Percentiles rank a stretch among this genome's conserved stretches.
These are phyloP conservation scores for Selaginella tamariscina DNA, from an alignment of 75 land plant genomes.

Conservation along the genomic window DNA sequence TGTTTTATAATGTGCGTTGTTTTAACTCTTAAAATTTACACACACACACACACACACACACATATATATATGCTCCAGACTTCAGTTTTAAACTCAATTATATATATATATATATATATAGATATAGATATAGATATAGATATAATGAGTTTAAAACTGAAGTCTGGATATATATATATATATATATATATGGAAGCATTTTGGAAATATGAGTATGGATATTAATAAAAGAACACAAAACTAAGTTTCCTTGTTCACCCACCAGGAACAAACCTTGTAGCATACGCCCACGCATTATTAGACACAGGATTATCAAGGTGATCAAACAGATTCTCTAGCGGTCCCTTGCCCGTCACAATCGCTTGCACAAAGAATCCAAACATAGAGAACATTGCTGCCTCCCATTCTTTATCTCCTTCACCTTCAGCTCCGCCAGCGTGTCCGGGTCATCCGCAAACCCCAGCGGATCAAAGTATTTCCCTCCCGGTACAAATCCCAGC, in stretches of 20 bases:
- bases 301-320: slow-evolving; percentile 78
- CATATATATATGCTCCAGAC: no score
- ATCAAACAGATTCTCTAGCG: slow-evolving; percentile 72
- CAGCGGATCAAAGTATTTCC: slow-evolving; percentile 62
- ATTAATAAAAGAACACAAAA: no score
- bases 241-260: neutral
- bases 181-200: no score
- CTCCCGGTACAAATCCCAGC: slow-evolving; percentile 79
- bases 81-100: no score
- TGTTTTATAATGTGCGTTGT: no score
- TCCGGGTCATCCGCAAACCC: slow-evolving; percentile 76
- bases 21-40: no score
- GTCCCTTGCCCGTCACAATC: slow-evolving; percentile 76
- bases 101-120: no score
- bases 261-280: slow-evolving; percentile 67
- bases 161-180: no score
- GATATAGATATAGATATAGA: no score
- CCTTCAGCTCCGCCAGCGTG: slow-evolving; percentile 83
- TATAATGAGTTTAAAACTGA: no score
- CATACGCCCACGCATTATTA: slow-evolving; percentile 81
- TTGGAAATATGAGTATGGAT: no score
- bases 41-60: no score
- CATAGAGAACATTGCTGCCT: slow-evolving; percentile 81
- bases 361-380: slow-evolving; percentile 90
- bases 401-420: slow-evolving; percentile 85